Evolutionary conservation across 768 basidiomycete species (phyloP).

Genomic region (Crepidotus variabilis): DNA sequence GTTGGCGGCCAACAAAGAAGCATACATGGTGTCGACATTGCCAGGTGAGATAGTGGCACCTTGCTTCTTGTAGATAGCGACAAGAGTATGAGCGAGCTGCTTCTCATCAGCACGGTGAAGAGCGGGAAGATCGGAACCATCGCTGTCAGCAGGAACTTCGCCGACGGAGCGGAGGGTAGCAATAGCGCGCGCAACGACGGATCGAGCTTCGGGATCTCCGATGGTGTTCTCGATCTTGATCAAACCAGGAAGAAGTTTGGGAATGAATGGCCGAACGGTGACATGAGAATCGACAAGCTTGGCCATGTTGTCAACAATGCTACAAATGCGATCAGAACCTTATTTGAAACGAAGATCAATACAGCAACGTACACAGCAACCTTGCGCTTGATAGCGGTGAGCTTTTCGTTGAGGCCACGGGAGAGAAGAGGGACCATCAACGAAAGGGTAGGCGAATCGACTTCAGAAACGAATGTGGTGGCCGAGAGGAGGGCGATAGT

Average conservation of each 20-base stretch:
- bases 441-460: constrained; percentile 94
- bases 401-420: constrained; percentile 92
- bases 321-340: constrained; percentile 27
- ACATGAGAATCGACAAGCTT: constrained; percentile 94
- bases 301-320: constrained; percentile 97
- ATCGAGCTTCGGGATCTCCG: constrained; percentile 97
- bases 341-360: constrained; percentile 13
- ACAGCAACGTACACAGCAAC: constrained; percentile 80
- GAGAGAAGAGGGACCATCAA: constrained; percentile 95
- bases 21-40: constrained; percentile 63
- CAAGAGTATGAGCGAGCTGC: constrained; percentile 61
- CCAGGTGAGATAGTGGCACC: constrained; percentile 56
- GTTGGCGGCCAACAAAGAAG: constrained; percentile 76
- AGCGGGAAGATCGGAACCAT: constrained; percentile 90
- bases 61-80: constrained; percentile 83
- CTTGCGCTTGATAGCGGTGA: constrained; percentile 95
- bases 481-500: constrained; percentile 94
- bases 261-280: constrained; percentile 96
- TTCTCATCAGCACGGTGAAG: constrained; percentile 72
- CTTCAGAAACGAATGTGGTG: constrained; percentile 99
- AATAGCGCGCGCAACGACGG: constrained; percentile 88
- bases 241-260: constrained; percentile 90
- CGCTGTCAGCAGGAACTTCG: constrained; percentile 75
- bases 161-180: constrained; percentile 94
- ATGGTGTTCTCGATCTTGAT: constrained; percentile 94